Percentiles rank a stretch among this genome's conserved stretches.
Evolutionary conservation across 768 basidiomycete genomes (phyloP).

Genomic region (Mycena latifolia): DNA sequence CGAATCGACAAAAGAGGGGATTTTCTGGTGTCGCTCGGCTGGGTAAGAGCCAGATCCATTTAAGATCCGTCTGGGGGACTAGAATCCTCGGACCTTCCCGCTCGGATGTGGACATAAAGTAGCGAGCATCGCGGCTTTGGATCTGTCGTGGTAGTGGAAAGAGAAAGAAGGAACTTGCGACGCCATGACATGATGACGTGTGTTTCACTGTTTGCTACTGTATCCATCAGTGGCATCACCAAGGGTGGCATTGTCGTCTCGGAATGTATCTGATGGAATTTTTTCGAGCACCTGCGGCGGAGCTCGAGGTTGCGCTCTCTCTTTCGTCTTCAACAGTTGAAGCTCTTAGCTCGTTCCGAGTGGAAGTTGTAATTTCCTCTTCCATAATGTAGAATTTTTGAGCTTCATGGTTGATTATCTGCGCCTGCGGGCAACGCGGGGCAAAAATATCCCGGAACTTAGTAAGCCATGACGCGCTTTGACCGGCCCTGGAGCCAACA

Average conservation of each 20-base stretch:
- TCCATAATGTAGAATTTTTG: not conserved
- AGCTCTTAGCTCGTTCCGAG: too few species aligned
- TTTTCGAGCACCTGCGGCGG: too few species aligned
- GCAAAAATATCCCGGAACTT: too few species aligned
- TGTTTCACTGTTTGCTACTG: too few species aligned
- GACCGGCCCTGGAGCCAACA: conserved; percentile 19
- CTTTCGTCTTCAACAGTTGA: too few species aligned
- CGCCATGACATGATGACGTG: not conserved
- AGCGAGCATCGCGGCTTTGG: conserved; percentile 27
- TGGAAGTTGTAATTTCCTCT: too few species aligned
- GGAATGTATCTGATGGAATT: too few species aligned
- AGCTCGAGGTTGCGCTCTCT: too few species aligned
- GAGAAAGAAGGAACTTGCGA: not conserved
- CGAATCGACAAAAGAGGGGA: conserved; percentile 13
- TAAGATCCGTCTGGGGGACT: conserved; percentile 13
- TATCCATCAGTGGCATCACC: too few species aligned
- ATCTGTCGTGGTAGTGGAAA: conserved; percentile 14
- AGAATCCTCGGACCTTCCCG: conserved; percentile 24
- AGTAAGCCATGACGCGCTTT: conserved; percentile 8
- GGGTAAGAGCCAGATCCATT: conserved; percentile 21
- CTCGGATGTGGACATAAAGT: conserved; percentile 10
- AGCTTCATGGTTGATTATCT: too few species aligned
- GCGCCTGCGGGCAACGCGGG: too few species aligned
- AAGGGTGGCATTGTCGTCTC: too few species aligned
- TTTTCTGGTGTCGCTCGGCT: conserved; percentile 22